These are phyloP conservation scores for Sanghuangporus sanghuang DNA, from an alignment of 1,284 basidiomycete species.

Conservation along the genomic window DNA sequence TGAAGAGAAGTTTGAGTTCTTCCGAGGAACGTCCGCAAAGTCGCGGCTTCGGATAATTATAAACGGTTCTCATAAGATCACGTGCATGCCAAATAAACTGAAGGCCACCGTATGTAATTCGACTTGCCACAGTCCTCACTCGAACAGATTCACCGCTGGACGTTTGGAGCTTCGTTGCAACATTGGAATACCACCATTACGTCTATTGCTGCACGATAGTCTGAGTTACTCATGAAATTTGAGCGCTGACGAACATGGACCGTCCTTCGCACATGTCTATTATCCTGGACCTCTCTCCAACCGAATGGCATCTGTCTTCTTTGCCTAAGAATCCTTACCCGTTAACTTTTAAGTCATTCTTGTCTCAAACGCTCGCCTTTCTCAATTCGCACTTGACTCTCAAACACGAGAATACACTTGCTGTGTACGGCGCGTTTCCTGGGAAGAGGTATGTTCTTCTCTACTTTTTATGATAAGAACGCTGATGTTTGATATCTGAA, in stretches of 20 bases:
- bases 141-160: too few relatives aligned
- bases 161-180: too few relatives aligned
- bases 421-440: slow-evolving; percentile 86
- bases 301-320: slow-evolving; percentile 73
- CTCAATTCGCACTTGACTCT: slow-evolving; percentile 90
- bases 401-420: slow-evolving; percentile 87
- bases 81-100: not conserved
- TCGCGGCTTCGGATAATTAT: not conserved
- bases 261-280: slow-evolving; percentile 68
- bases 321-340: slow-evolving; percentile 37
- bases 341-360: slow-evolving; percentile 60
- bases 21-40: not conserved
- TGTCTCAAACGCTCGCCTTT: slow-evolving; percentile 83
- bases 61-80: not conserved
- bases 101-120: too few relatives aligned
- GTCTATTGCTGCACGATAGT: not conserved
- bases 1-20: not conserved
- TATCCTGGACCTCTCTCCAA: slow-evolving; percentile 77
- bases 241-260: not conserved
- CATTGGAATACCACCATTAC: too few relatives aligned
- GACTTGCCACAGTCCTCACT: too few relatives aligned
- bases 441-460: slow-evolving; percentile 59
- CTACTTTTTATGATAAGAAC: not conserved
- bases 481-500: not conserved
- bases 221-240: not conserved